Conservation (phyloP, 371 early-diverging fungal species). For the Rhizopus microsporus region DNA sequence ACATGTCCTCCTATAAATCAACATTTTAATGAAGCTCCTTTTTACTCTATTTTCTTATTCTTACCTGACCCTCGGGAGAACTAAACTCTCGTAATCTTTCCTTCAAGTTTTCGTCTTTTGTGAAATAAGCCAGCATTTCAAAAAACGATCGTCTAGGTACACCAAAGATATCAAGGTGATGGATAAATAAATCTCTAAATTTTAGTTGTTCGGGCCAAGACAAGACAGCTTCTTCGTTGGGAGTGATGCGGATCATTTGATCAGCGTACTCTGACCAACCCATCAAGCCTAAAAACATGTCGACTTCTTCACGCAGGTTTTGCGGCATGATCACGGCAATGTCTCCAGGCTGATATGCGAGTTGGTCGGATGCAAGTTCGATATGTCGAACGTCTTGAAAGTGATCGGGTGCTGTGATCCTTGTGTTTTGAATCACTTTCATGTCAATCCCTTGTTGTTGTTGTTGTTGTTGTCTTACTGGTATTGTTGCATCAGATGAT, state of each 20-base stretch:
- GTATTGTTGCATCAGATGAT: conserved; percentile 9
- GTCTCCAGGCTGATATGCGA: conserved; percentile 79
- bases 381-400: conserved; percentile 92
- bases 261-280: conserved; percentile 77
- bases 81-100: conserved; percentile 83
- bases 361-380: conserved; percentile 37
- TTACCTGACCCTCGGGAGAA: conserved; percentile 75
- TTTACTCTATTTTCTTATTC: not conserved
- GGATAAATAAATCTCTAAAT: conserved; percentile 68
- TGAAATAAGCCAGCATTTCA: conserved; percentile 81
- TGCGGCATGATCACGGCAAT: conserved; percentile 75
- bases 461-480: no score
- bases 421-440: conserved; percentile 47
- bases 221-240: conserved; percentile 31
- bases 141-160: conserved; percentile 90
- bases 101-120: conserved; percentile 66
- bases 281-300: conserved; percentile 67
- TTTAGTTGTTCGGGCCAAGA: conserved; percentile 57
- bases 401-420: conserved; percentile 80
- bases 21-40: conserved; percentile 1
- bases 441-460: conserved; percentile 30
- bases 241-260: conserved; percentile 51
- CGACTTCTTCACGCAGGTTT: conserved; percentile 70
- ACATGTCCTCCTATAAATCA: conserved; percentile 73
- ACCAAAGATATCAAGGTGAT: conserved; percentile 80